phyloP scores from a whole-genome alignment of 345 rosid species.

The Ceriops tagal region DNA sequence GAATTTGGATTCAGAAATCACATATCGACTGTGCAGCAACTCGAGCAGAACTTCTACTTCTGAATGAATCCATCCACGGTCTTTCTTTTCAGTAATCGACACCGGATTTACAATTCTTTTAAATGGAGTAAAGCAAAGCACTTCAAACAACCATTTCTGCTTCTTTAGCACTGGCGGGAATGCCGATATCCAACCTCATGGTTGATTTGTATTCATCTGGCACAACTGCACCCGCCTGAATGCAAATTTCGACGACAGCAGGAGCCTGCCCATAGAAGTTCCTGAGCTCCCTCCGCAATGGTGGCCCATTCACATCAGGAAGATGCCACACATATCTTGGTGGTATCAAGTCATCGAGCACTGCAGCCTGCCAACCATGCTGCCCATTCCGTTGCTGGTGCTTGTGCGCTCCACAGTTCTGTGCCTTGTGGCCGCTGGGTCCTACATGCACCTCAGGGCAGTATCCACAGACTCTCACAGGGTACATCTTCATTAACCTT shows the following conservation, averaged over 20 bases:
- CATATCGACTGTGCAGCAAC: no score
- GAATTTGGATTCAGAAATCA: no score
- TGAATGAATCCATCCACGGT: no score
- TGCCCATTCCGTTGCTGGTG: constrained; percentile 96
- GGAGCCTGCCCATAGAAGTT: constrained; percentile 90
- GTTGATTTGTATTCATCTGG: constrained; percentile 83
- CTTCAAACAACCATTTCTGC: constrained; percentile 93
- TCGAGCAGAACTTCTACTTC: no score
- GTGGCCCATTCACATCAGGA: constrained; percentile 66
- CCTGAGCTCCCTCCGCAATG: constrained; percentile 63
- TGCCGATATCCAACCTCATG: constrained; percentile 93
- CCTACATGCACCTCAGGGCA: constrained; percentile 97
- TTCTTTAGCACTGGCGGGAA: constrained; percentile 64
- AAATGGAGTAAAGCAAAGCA: neutral
- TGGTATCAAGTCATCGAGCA: constrained; percentile 82
- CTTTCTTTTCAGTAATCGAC: neutral
- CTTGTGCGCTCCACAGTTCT: constrained; percentile 90
- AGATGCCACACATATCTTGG: constrained; percentile 95
- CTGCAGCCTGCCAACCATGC: constrained; percentile 94
- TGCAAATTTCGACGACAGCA: constrained; percentile 80
- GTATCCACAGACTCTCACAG: constrained; percentile 88
- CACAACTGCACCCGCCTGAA: constrained; percentile 70
- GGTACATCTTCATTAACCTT: constrained; percentile 80
- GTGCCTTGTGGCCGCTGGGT: constrained; percentile 84
- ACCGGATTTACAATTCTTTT: neutral